Evolutionary conservation across 208 protist genomes (phyloP).

Genomic region (Wallacemonas sp.): DNA sequence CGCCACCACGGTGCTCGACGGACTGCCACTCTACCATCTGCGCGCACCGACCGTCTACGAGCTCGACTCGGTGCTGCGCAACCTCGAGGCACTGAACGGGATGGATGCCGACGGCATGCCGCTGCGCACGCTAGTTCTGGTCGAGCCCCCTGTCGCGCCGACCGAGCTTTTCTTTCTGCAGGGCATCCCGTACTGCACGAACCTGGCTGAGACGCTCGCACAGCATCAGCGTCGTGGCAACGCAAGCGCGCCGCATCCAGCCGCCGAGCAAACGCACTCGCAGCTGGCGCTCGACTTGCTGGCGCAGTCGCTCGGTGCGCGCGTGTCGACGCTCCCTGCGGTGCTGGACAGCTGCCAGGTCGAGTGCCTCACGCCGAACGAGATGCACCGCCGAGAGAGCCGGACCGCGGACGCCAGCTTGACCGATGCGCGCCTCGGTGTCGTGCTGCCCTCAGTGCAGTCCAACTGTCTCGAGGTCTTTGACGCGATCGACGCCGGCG

Average conservation of each 20-base stretch:
- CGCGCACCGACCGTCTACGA: slow-evolving; percentile 43
- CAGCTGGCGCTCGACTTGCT: slow-evolving; percentile 26
- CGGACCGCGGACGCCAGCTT: too few relatives aligned
- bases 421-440: slow-evolving; percentile 20
- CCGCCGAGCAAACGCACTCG: slow-evolving; percentile 23
- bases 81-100: slow-evolving; percentile 28
- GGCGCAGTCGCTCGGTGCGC: slow-evolving; percentile 18
- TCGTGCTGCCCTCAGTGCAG: slow-evolving; percentile 50
- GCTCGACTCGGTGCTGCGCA: slow-evolving; percentile 35
- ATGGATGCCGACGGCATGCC: slow-evolving; percentile 1
- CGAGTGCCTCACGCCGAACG: not conserved
- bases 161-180: slow-evolving; percentile 64
- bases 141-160: slow-evolving; percentile 62
- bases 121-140: slow-evolving; percentile 45
- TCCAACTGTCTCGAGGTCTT: slow-evolving; percentile 55
- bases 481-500: slow-evolving; percentile 41
- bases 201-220: slow-evolving; percentile 29
- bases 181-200: slow-evolving; percentile 60
- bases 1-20: not conserved
- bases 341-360: slow-evolving; percentile 23
- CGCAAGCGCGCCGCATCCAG: slow-evolving; percentile 14
- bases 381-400: not conserved
- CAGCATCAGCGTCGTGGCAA: slow-evolving; percentile 33
- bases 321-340: slow-evolving; percentile 28
- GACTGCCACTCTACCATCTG: slow-evolving; percentile 22